These are phyloP conservation scores for Aspergillus campestris DNA, from an alignment of 495 filamentous ascomycete genomes.

Conservation along the genomic window DNA sequence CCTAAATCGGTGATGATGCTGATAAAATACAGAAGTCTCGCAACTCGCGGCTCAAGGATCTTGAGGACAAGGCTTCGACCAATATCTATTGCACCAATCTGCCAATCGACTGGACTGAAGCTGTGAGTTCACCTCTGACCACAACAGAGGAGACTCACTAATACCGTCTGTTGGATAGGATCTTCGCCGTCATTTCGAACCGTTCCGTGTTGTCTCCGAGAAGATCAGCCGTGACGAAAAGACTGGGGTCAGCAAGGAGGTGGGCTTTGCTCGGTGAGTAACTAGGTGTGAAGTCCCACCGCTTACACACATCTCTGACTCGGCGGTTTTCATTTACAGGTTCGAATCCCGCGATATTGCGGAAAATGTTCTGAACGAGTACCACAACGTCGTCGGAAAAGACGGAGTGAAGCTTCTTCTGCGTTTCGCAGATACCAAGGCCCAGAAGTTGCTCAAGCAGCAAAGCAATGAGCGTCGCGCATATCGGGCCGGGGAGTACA, in stretches of 20 bases:
- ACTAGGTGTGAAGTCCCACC: neutral
- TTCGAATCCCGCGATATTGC: conserved; percentile 86
- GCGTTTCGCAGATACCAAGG: conserved; percentile 91
- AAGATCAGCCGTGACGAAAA: conserved; percentile 81
- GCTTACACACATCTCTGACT: neutral
- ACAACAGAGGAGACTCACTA: neutral
- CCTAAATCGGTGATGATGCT: conserved; percentile 7
- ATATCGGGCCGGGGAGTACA: conserved; percentile 93
- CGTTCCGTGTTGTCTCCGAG: conserved; percentile 77
- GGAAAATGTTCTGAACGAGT: conserved; percentile 74
- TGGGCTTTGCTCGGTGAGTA: conserved; percentile 88
- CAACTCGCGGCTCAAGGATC: conserved; percentile 88
- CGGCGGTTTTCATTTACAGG: conserved; percentile 27
- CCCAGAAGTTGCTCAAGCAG: conserved; percentile 92
- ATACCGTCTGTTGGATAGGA: conserved; percentile 21
- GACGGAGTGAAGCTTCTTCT: conserved; percentile 78
- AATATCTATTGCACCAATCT: conserved; percentile 98
- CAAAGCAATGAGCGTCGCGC: conserved; percentile 86
- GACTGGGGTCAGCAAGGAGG: conserved; percentile 86
- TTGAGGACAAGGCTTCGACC: conserved; percentile 76
- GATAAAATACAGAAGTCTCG: conserved; percentile 67
- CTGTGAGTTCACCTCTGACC: conserved; percentile 42
- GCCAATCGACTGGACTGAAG: conserved; percentile 80
- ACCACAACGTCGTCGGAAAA: conserved; percentile 58
- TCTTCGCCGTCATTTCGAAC: conserved; percentile 51